Evolutionary conservation across 192 early-diverging fungal genomes (phyloP), one percentile per base, ranked within the genome.

Genomic region (Fimicolochytrium jonesii): DNA sequence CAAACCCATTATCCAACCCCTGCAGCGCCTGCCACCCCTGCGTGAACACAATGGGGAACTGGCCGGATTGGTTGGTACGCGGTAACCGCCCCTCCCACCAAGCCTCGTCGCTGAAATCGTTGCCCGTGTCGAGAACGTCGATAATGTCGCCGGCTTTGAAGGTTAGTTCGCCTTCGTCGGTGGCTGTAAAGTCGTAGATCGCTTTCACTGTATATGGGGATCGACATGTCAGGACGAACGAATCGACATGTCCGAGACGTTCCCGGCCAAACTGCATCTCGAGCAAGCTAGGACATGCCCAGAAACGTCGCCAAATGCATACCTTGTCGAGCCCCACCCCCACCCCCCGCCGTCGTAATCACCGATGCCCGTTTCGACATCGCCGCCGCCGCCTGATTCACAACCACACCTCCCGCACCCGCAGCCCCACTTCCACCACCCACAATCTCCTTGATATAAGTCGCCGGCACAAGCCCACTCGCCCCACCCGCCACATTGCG

Each of bases 391-490:
- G n/a, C n/a, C n/a, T n/a, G n/a, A n/a, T n/a, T n/a, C n/a, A n/a
- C n/a, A n/a, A n/a, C n/a, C n/a, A n/a, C n/a, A n/a, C n/a, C n/a
- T n/a, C n/a, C n/a, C n/a, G n/a, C n/a, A n/a, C n/a, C n/a, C n/a
- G n/a, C n/a, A n/a, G n/a, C n/a, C n/a, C n/a, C n/a, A n/a, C n/a
- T n/a, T n/a, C n/a, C n/a, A n/a, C n/a, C n/a, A n/a, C n/a, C n/a
- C n/a, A n/a, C n/a, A n/a, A n/a, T n/a, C n/a, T n/a, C n/a, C 54
- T 75, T 59, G 46, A 76, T 67, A 47, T 80, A 74, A 56, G 58
- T 68, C 20, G 62, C 53, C 10, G 74, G 75, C 18, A 80, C 72
- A 13, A 79, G 50, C 1, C 77, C 73, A 31, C 39, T 35, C 17
- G 23, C 58, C n/a, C 51, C 20, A 15, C 22, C 20, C 28, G 1